Percentiles rank a stretch among this genome's conserved stretches.
phyloP scores from a whole-genome alignment of 257 asterid genomes.

The Penstemon eatonii region DNA sequence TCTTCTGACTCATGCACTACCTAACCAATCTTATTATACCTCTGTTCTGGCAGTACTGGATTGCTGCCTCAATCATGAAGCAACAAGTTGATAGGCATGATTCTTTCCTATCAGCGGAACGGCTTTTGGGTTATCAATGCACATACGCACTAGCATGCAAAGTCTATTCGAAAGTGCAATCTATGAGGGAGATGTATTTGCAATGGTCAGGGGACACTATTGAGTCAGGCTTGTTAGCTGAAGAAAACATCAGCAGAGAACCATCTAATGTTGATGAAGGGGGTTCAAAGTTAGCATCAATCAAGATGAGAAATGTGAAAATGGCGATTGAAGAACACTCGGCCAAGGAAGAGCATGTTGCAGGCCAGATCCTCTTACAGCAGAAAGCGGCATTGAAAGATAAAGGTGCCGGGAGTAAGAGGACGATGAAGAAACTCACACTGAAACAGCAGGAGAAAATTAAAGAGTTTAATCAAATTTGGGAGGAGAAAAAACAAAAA shows the following conservation, averaged over 20 bases:
- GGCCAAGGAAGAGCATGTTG: constrained; percentile 15
- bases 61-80: constrained; percentile 52
- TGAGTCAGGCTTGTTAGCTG: constrained; percentile 21
- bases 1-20: constrained; percentile 25
- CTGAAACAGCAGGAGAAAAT: constrained; percentile 45
- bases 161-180: constrained; percentile 50
- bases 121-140: constrained; percentile 53
- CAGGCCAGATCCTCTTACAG: constrained; percentile 14
- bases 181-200: constrained; percentile 48
- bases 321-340: constrained; percentile 28
- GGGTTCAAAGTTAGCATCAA: constrained; percentile 24
- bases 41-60: constrained; percentile 59
- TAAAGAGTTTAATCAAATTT: constrained; percentile 37
- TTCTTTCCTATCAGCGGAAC: constrained; percentile 44
- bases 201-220: constrained; percentile 26
- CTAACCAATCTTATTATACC: constrained; percentile 25
- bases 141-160: constrained; percentile 50
- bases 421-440: constrained; percentile 43
- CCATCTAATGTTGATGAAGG: constrained; percentile 26
- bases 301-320: constrained; percentile 23
- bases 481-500: constrained; percentile 43
- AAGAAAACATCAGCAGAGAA: constrained; percentile 25
- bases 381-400: constrained; percentile 15
- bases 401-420: constrained; percentile 29
- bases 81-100: constrained; percentile 50